Conservation (phyloP, 192 early-diverging fungal species). For the Mortierella hygrophila region DNA sequence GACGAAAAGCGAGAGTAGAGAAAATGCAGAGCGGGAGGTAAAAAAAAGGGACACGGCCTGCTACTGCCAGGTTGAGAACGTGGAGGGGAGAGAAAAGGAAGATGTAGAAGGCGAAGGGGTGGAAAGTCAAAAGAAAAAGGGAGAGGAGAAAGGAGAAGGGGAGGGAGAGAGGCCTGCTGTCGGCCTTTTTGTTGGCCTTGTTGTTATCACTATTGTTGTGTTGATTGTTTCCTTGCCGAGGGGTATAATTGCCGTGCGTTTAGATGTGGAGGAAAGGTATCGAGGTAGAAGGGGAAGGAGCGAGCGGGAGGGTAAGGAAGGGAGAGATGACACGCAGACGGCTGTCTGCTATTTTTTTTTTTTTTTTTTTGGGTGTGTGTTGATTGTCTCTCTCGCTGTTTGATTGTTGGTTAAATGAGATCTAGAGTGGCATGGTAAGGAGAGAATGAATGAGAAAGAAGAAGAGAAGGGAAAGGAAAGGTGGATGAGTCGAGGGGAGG, state of each 20-base stretch:
- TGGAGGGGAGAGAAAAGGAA: neutral
- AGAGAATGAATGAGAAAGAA: too few species aligned
- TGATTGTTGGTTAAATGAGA: too few species aligned
- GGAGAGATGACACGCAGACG: too few species aligned
- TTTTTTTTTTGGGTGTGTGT: neutral
- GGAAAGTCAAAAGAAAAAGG: neutral
- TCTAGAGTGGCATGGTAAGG: too few species aligned
- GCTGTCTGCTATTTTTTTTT: too few species aligned
- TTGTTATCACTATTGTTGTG: neutral
- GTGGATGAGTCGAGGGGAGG: too few species aligned
- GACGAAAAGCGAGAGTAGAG: neutral
- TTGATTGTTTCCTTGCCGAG: too few species aligned
- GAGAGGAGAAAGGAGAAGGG: neutral
- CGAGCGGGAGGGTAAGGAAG: neutral
- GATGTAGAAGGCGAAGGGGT: neutral
- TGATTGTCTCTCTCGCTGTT: too few species aligned
- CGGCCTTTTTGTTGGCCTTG: neutral
- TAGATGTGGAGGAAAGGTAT: neutral
- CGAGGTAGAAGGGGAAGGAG: neutral
- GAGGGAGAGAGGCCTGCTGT: too few species aligned
- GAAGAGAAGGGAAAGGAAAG: neutral
- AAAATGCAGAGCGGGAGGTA: neutral
- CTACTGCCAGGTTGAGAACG: neutral
- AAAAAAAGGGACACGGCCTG: neutral
- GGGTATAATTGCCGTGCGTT: neutral